Percentiles rank a stretch among this genome's conserved stretches.
Evolutionary conservation across 345 rosid species (phyloP).

Genomic region (Eutrema yunnanense): DNA sequence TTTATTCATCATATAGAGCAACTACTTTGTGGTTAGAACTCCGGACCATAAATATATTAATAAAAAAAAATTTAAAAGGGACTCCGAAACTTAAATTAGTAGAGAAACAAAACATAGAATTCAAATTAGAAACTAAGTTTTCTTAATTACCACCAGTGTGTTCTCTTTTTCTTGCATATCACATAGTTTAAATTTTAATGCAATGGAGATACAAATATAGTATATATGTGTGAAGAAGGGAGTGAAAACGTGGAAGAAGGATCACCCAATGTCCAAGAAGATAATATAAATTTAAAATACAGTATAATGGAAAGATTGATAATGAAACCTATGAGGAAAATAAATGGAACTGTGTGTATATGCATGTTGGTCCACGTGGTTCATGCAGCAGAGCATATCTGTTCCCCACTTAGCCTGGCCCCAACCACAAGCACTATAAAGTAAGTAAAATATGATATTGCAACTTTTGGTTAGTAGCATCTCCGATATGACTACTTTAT

Average conservation of each 20-base stretch:
- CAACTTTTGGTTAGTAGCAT: conserved; percentile 6
- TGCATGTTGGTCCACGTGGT: conserved; percentile 37
- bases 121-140: not conserved
- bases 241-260: conserved; percentile 20
- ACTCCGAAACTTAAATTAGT: not conserved
- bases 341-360: conserved; percentile 11
- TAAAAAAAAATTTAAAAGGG: not conserved
- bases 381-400: conserved; percentile 32
- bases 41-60: not conserved
- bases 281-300: not conserved
- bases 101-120: not conserved
- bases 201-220: not conserved
- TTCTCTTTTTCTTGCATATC: not conserved
- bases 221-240: not conserved
- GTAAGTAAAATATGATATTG: not conserved
- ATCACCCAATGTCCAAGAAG: not conserved
- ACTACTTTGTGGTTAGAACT: not conserved
- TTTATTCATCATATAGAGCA: not conserved
- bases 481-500: conserved; percentile 5
- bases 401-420: conserved; percentile 34
- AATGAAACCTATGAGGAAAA: conserved; percentile 8
- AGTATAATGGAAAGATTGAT: not conserved
- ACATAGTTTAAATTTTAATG: not conserved
- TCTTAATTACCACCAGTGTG: not conserved
- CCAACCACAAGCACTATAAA: conserved; percentile 8